Conservation (phyloP, 495 filamentous ascomycete genomes). For the Astrothelium subdiscretum region DNA sequence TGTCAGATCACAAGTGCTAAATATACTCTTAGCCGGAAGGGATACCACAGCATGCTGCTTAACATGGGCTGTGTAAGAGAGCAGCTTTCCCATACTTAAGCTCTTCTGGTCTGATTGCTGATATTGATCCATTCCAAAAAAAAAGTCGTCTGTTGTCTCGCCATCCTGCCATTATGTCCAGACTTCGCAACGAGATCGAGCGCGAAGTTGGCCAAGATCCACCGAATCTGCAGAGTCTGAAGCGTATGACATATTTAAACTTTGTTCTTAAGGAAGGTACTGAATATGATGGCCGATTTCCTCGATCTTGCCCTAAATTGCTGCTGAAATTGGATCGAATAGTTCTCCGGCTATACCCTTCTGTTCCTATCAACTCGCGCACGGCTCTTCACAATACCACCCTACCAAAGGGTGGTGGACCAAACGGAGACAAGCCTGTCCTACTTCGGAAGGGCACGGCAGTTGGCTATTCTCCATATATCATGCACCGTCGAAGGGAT, state of each 20-base stretch:
- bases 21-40: constrained; percentile 23
- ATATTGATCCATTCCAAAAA: too few species aligned
- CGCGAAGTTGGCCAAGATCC: not conserved
- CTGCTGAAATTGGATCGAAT: not conserved
- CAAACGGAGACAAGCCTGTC: constrained; percentile 19
- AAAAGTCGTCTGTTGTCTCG: not conserved
- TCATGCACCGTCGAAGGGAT: constrained; percentile 43
- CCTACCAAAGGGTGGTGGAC: constrained; percentile 25
- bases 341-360: constrained; percentile 21
- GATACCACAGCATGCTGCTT: constrained; percentile 27
- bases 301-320: not conserved
- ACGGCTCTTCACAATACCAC: constrained; percentile 22
- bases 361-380: constrained; percentile 25
- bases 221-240: not conserved
- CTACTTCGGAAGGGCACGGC: constrained; percentile 18
- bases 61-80: constrained; percentile 14
- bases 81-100: too few species aligned
- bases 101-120: too few species aligned
- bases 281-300: too few species aligned
- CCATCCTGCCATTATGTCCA: not conserved
- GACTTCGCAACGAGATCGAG: not conserved
- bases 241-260: not conserved
- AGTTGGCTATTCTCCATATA: constrained; percentile 25
- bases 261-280: not conserved
- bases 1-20: constrained; percentile 10